Evolutionary conservation across 2,329 filamentous ascomycete species (phyloP), one percentile per base, ranked within the genome.

Genomic region (Venturia effusa): DNA sequence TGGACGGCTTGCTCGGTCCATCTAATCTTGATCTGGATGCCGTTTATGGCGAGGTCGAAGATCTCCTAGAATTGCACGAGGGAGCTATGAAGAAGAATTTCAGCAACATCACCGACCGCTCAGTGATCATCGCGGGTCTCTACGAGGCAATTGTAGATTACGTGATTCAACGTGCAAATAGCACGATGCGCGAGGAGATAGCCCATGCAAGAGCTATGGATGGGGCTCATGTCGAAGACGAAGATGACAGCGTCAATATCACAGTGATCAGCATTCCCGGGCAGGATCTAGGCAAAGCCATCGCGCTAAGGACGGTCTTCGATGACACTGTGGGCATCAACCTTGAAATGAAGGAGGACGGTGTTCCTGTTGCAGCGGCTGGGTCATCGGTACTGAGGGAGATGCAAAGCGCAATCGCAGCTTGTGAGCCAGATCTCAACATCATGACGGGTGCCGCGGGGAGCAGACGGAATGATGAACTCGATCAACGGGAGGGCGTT

Each of bases 131-230:
- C 66, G 88, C 86, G 15, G 92, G 90, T 2, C 81, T 97, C 19
- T 99, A 99, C 71, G 94, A 99, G 76, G 88, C 92, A 15, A 80
- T 97, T 32, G 92, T 99, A 0, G 94, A 97, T 72, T 97, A 92
- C 89, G 89, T 99, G 17, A 88, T 99, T 66, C 79, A 81, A 64
- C 94, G 92, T 72, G 93, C 92, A 64, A 99, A 99, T 69, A 84
- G 87, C 40, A 84, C 92, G 13, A 96, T 99, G 70, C 81, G 85
- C 0, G 80, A 81, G 3, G 90, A 97, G 68, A 84, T 97, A 73
- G 79, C 82, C 24, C 82, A 82, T 30, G 84, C 86, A 64, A 82
- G 82, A 61, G 84, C 45, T 27, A 17, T 41, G 27, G 24, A 27
- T 41, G 61, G 61, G 32, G 40, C 45, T 19, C 59, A 43, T 34